Percentiles rank a stretch among this genome's conserved stretches.
phyloP scores from a whole-genome alignment of 805 yeast genomes.

The Candida maltosa region DNA sequence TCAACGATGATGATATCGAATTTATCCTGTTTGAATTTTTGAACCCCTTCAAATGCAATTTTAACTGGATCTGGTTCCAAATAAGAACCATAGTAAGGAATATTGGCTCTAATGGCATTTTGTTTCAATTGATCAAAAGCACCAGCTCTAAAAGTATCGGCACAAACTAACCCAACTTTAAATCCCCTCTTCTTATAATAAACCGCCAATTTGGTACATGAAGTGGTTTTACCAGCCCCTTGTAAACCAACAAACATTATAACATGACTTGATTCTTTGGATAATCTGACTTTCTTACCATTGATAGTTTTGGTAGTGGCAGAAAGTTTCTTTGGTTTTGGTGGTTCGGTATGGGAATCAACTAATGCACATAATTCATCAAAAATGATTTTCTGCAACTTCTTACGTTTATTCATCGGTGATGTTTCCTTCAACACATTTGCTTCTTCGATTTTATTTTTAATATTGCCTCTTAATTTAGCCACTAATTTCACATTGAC shows the following conservation, averaged over 20 bases:
- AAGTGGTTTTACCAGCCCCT: conserved; percentile 98
- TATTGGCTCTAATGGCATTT: conserved; percentile 91
- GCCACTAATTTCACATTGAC: conserved; percentile 86
- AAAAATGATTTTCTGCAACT: conserved; percentile 86
- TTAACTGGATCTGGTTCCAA: conserved; percentile 93
- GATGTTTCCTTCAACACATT: conserved; percentile 42
- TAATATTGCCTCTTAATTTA: conserved; percentile 61
- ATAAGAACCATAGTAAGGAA: conserved; percentile 93
- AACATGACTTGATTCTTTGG: conserved; percentile 42
- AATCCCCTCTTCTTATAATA: conserved; percentile 91
- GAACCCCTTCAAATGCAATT: conserved; percentile 89
- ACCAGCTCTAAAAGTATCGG: conserved; percentile 99
- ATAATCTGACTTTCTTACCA: conserved; percentile 24
- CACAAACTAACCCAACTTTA: conserved; percentile 95
- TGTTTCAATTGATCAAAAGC: conserved; percentile 98
- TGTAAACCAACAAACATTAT: conserved; percentile 98
- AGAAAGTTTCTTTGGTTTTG: conserved; percentile 79
- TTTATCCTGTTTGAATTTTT: conserved; percentile 82
- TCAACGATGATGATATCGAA: conserved; percentile 94
- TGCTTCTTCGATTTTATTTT: conserved; percentile 47
- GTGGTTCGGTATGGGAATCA: conserved; percentile 62
- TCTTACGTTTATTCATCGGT: conserved; percentile 69
- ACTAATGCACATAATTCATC: conserved; percentile 88
- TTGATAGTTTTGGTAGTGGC: conserved; percentile 18
- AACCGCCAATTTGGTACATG: conserved; percentile 94